phyloP scores from a whole-genome alignment of 2,329 filamentous ascomycete genomes.

The Whalleya microplaca region DNA sequence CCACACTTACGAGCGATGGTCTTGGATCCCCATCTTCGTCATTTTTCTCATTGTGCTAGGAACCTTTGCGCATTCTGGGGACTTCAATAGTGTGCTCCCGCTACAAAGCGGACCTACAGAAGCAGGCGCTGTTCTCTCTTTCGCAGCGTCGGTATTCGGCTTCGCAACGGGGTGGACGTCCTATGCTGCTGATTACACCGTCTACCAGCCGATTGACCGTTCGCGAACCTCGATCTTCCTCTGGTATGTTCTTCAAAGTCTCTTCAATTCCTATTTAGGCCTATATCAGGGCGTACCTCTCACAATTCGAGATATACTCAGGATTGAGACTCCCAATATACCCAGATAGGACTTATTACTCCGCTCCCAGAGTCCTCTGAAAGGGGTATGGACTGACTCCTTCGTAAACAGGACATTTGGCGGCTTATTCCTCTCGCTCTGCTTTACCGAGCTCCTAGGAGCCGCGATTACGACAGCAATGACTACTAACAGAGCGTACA shows the following conservation, averaged over 20 bases:
- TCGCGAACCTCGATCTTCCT: slow-evolving; percentile 66
- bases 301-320: background rate
- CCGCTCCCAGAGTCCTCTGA: too few relatives aligned
- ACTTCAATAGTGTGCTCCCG: slow-evolving; percentile 61
- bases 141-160: slow-evolving; percentile 68
- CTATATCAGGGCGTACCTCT: background rate
- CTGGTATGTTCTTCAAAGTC: slow-evolving; percentile 37
- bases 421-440: slow-evolving; percentile 71
- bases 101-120: slow-evolving; percentile 62
- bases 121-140: slow-evolving; percentile 65
- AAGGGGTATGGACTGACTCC: background rate
- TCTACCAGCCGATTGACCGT: slow-evolving; percentile 71
- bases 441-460: slow-evolving; percentile 76
- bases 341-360: too few relatives aligned
- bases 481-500: slow-evolving; percentile 56
- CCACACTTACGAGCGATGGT: slow-evolving; percentile 76
- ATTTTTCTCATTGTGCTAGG: slow-evolving; percentile 75
- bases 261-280: background rate
- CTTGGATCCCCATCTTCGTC: slow-evolving; percentile 73
- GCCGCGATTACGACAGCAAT: slow-evolving; percentile 71
- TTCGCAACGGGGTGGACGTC: slow-evolving; percentile 75
- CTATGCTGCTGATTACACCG: slow-evolving; percentile 78
- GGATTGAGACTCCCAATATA: background rate
- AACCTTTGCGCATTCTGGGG: slow-evolving; percentile 67
- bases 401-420: slow-evolving; percentile 53